Percentiles rank a stretch among this genome's conserved stretches.
phyloP scores from a whole-genome alignment of 306 rosid genomes.

The Biancaea sappan region DNA sequence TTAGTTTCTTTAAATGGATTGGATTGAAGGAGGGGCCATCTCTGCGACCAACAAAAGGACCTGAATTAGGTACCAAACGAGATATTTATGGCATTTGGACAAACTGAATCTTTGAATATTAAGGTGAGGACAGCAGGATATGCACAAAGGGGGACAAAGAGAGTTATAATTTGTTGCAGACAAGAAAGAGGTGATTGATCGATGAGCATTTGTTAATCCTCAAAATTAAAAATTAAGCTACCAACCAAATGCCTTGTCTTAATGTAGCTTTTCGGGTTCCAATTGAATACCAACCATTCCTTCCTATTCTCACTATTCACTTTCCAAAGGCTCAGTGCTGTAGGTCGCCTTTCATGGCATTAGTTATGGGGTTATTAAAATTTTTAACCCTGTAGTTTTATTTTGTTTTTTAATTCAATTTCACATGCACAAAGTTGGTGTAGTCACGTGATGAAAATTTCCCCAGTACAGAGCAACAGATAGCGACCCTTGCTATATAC shows the following conservation, averaged over 20 bases:
- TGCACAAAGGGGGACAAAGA: conserved; percentile 31
- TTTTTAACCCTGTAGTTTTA: no score
- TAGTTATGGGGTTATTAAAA: conserved; percentile 6
- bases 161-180: conserved; percentile 16
- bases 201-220: conserved; percentile 6
- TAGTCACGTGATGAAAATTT: conserved; percentile 29
- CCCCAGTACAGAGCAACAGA: neutral
- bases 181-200: conserved; percentile 12
- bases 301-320: conserved; percentile 8
- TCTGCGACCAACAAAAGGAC: neutral
- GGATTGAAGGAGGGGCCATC: neutral
- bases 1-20: conserved; percentile 6
- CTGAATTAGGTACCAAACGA: conserved; percentile 17
- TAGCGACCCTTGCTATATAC: neutral
- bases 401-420: no score
- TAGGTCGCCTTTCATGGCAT: conserved; percentile 20
- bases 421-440: conserved; percentile 7
- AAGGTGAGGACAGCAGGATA: conserved; percentile 18
- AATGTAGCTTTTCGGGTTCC: conserved; percentile 23
- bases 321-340: conserved; percentile 2
- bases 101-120: conserved; percentile 27
- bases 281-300: conserved; percentile 14
- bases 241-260: conserved; percentile 8
- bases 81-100: neutral
- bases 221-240: neutral